These are phyloP conservation scores for Candida succiphila DNA, from an alignment of 805 yeast species.

Conservation along the genomic window DNA sequence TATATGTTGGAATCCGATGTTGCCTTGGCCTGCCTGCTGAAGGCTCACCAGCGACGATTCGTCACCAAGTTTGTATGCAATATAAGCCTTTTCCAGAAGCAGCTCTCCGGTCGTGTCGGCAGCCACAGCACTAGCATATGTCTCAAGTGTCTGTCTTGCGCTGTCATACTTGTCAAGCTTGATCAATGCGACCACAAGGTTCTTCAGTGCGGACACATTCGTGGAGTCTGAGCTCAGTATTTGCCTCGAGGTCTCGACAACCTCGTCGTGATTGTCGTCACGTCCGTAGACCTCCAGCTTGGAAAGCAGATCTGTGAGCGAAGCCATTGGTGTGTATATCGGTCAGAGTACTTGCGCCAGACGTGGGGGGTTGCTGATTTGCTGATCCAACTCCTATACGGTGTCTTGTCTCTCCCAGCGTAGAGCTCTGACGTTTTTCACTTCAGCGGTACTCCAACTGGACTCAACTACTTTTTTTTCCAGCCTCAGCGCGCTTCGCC, in stretches of 20 bases:
- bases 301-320: slow-evolving; percentile 23
- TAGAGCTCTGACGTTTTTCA: no score
- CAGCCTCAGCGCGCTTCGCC: no score
- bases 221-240: slow-evolving; percentile 18
- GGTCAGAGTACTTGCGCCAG: no score
- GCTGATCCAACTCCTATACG: no score
- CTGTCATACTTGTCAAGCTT: slow-evolving; percentile 44
- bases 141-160: slow-evolving; percentile 34
- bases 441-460: no score
- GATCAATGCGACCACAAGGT: slow-evolving; percentile 48
- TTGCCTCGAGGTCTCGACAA: slow-evolving; percentile 19
- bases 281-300: slow-evolving; percentile 25
- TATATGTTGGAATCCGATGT: slow-evolving; percentile 35
- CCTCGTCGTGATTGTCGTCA: slow-evolving; percentile 25
- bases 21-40: slow-evolving; percentile 4
- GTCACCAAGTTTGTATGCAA: slow-evolving; percentile 42
- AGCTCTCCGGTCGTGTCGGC: slow-evolving; percentile 20
- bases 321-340: slow-evolving; percentile 8
- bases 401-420: no score
- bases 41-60: slow-evolving; percentile 15
- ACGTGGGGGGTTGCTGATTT: no score
- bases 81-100: slow-evolving; percentile 45
- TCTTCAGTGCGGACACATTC: slow-evolving; percentile 21
- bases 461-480: no score
- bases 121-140: slow-evolving; percentile 8